Evolutionary conservation across 2,329 filamentous ascomycete genomes (phyloP), one percentile per base, ranked within the genome.

Genomic region (Monascus ruber): DNA sequence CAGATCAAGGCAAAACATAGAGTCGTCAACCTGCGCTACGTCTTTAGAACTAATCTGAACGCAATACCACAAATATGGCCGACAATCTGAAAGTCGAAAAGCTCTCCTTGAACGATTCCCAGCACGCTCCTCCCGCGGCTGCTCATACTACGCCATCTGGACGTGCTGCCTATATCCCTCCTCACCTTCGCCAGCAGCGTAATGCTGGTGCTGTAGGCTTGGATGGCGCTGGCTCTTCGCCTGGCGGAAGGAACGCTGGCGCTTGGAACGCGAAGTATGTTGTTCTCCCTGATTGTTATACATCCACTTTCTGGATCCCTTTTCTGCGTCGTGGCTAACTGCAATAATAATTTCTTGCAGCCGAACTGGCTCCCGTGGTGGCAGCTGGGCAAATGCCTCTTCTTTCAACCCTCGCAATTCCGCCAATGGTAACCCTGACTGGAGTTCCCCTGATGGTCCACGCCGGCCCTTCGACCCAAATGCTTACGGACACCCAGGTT

Each of bases 111-210:
- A 73, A 76, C 60, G 77, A 81, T 50, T 77, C 74, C 45, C 71
- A 77, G 64, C 76, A 79, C 59, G 76, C 73, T 41, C 61, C 63
- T 38, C 65, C 67, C 56, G 62, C 62, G 47, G 47, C 49, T 45
- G 63, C 65, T 52, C 62, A 62, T 50, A 59, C 62, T 17, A 10
- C 28, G 6, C 28, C 28, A 6, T 29, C 28, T 44, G 72, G 73
- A 52, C 76, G 75, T 56, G 69, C 74, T 60, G 72, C 77, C 52
- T 81, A 81, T 63, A 79, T 81, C 51, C 77, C 77, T 54, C 77
- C 77, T 53, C 77, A 81, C 60, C 71, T 79, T 48, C 74, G 77
- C 49, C 56, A 60, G 39, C 61, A 60, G 43, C 42, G 42, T 36
- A 51, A 52, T 39, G 50, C 51, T 42, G 58, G 59, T 41, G 55